Evolutionary conservation across 495 filamentous ascomycete species (phyloP).

Genomic region (Cercophora scortea): DNA sequence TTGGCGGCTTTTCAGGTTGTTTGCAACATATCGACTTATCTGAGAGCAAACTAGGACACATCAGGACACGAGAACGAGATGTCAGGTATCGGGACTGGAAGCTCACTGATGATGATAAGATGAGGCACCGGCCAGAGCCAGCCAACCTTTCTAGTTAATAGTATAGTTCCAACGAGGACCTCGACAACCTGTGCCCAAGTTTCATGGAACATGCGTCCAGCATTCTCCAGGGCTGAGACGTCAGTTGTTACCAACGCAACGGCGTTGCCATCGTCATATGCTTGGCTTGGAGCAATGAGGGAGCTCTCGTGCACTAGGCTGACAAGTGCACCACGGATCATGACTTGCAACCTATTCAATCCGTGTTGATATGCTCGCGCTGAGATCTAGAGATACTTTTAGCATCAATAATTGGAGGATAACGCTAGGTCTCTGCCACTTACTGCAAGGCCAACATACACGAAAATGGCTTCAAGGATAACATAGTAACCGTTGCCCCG

Average conservation of each 20-base stretch:
- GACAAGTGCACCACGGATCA: constrained; percentile 51
- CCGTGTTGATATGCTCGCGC: constrained; percentile 48
- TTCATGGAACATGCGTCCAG: constrained; percentile 30
- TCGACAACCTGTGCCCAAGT: constrained; percentile 48
- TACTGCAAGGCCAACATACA: constrained; percentile 57
- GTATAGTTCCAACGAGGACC: constrained; percentile 49
- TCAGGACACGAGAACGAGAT: too few species aligned
- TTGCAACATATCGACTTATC: constrained; percentile 38
- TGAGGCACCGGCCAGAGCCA: constrained; percentile 49
- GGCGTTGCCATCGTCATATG: constrained; percentile 42
- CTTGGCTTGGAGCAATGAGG: constrained; percentile 31
- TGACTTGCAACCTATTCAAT: constrained; percentile 49
- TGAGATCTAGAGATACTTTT: constrained; percentile 30
- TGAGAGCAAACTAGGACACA: constrained; percentile 26
- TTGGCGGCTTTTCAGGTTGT: constrained; percentile 37
- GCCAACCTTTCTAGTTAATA: constrained; percentile 51
- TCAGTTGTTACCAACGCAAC: constrained; percentile 55
- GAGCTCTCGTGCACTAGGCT: constrained; percentile 52
- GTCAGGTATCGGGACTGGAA: not conserved
- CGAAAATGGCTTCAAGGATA: constrained; percentile 45
- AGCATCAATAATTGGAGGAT: not conserved
- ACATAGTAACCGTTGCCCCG: constrained; percentile 43
- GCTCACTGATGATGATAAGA: constrained; percentile 45
- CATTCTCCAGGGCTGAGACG: constrained; percentile 17
- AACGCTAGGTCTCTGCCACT: not conserved